Base-by-base conservation (phyloP, 2,329 filamentous ascomycete genomes). In the Phoma sp. region DNA sequence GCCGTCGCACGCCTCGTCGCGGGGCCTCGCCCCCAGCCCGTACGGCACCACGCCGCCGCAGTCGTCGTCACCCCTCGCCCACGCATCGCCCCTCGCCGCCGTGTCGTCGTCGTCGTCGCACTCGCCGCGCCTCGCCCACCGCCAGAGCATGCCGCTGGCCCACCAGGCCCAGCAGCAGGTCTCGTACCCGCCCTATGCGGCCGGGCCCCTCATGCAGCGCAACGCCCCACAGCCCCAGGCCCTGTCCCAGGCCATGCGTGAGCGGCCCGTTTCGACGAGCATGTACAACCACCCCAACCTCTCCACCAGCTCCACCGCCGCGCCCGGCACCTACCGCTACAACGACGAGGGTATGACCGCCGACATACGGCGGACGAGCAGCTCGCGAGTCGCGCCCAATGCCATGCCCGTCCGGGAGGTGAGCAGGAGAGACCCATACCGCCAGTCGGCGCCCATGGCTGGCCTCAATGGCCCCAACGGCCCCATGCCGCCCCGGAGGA, bases 401-500 rank as follows among this genome's bases (percentile, higher is more conserved):
- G 82, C 84, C 34, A 81, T 88, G 39, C 86, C 87, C 2, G 82
- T 85, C 28, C 82, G 90, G 65, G 90, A 93, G 64, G 79, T 82
- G 18, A 92, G 86, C 68, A 84, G 90, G 67, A 83, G 83, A 68
- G 87, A 91, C 57, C 81, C 85, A 25, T 92, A 93, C 71, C 84
- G 85, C 48, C 81, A 84, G 56, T 79, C 81, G 0, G 61, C 58
- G 11, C 86, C 85, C 61, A 79, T 84, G 42, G 79, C 82, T 30
- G 74, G 77, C 25, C 82, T 80, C 12, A 87, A 84, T 69, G 85
- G 84, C 5, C 82, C 80, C 12, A 87, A 84, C 69, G 85, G 84
- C 5, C 85, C 87, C 12, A 74, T 89, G 54, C 91, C 92, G 37
- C 89, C 90, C 34, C 85, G 92, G 65, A 85, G 89, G 70, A 89